Conservation (phyloP, 225 moss, liverwort and hornwort species). For the Neckera pumila region DNA sequence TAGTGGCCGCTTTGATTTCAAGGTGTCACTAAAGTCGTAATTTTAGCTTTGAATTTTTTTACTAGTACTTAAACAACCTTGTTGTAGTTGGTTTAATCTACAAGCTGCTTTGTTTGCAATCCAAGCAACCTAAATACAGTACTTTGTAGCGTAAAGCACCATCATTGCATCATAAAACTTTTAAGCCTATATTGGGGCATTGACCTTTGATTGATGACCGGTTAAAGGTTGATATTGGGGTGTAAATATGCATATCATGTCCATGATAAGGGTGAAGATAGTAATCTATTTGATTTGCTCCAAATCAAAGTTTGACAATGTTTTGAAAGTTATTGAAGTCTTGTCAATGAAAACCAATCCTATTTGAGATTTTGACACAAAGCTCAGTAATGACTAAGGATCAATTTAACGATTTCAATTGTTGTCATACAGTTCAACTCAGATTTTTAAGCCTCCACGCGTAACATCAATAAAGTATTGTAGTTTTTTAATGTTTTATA, state of each 20-base stretch:
- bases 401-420: background rate
- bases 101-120: background rate
- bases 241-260: background rate
- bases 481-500: background rate
- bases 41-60: background rate
- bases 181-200: rapidly evolving
- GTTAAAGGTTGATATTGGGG: background rate
- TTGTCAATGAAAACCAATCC: background rate
- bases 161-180: background rate
- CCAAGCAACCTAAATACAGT: background rate
- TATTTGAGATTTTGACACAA: background rate
- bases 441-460: too few relatives aligned
- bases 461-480: background rate
- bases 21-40: background rate
- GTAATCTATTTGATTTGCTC: background rate
- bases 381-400: background rate
- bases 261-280: background rate
- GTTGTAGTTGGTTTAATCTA: background rate
- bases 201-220: too few relatives aligned
- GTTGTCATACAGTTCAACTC: rapidly evolving
- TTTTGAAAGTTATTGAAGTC: background rate
- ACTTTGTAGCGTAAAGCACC: background rate
- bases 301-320: background rate
- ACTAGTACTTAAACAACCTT: background rate
- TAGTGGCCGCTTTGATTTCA: background rate